A percentile compares a stretch with the other conserved stretches of the same genome.
Evolutionary conservation across 177 flowering plant species (phyloP).

Genomic region (Tripterygium wilfordii): DNA sequence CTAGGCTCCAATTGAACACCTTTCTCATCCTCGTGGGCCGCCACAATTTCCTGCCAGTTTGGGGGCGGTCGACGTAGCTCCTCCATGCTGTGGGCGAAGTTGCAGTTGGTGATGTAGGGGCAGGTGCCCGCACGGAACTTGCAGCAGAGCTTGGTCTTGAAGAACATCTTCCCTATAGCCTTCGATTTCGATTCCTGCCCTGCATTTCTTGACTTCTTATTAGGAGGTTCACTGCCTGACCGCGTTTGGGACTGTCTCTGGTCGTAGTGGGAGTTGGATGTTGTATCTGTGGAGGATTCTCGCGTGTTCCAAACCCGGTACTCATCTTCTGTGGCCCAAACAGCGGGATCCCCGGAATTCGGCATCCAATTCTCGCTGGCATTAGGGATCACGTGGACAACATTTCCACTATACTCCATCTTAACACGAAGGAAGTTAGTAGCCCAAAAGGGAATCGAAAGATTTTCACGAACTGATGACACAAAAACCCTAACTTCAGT

Average conservation of each 20-base stretch:
- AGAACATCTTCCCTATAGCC: constrained; percentile 93
- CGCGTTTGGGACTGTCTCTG: constrained; percentile 39
- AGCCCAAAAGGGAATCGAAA: not conserved
- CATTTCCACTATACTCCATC: constrained; percentile 15
- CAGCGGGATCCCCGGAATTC: constrained; percentile 16
- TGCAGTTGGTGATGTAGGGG: constrained; percentile 86
- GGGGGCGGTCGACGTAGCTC: constrained; percentile 94
- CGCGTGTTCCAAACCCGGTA: constrained; percentile 65
- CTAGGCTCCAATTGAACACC: constrained; percentile 18
- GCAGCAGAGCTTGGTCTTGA: constrained; percentile 92
- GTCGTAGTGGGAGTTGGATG: constrained; percentile 45
- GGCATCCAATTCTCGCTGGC: constrained; percentile 14
- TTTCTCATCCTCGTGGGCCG: constrained; percentile 70
- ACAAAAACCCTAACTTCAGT: constrained; percentile 6
- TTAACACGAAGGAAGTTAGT: not conserved
- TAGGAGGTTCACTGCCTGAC: constrained; percentile 61
- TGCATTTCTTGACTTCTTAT: constrained; percentile 54
- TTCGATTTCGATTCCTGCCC: constrained; percentile 50
- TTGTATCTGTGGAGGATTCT: constrained; percentile 28
- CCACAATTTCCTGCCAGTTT: constrained; percentile 97
- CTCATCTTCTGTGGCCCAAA: constrained; percentile 97
- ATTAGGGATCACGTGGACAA: constrained; percentile 12
- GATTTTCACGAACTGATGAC: not conserved
- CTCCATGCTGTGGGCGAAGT: constrained; percentile 90
- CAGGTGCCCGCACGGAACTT: constrained; percentile 90